Evolutionary conservation across 2,329 filamentous ascomycete genomes (phyloP), one percentile per base, ranked within the genome.

Genomic region (Scedosporium dehoogii): DNA sequence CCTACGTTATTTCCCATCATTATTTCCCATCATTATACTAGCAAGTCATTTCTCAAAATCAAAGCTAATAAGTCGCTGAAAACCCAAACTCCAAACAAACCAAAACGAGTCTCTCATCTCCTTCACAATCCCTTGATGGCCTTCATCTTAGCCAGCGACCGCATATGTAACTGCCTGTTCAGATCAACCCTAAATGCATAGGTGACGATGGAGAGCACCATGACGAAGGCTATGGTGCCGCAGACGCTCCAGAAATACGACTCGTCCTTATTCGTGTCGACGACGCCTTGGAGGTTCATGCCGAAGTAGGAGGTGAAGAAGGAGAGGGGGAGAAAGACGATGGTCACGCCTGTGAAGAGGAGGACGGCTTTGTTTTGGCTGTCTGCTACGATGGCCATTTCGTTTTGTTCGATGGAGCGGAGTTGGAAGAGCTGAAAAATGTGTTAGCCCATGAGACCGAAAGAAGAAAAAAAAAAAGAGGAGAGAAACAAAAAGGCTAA

Each of bases 261-360:
- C 51, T 55, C 51, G 21, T 55, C 51, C 51, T 25, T 55, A 7
- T 55, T 55, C 18, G 51, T 55, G 23, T 55, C 21, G 18, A 55
- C 51, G 18, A 55, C 21, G 23, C 51, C 51, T 16, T 55, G 51
- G 18, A 55, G 23, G 23, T 87, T 87, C 79, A 87, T 86, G 61
- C 85, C 84, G 61, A 87, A 87, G 1, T 87, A 69, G 3, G 82
- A 81, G 0, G 85, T 87, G 70, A 87, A 87, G 73, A 87, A 87
- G 18, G 81, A 84, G 6, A 87, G 70, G 0, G 85, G 85, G 1
- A 87, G 72, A 71, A 85, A 87, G 18, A 87, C 84, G 62, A 87
- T 81, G 10, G 81, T 84, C 63, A 84, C 83, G 0, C 78, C 84
- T 6, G 84, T 87, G 70, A 88, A 86, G 65, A 87, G 84, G 80